Evolutionary conservation across 306 rosid species (phyloP), one percentile per base, ranked within the genome.

Genomic region (Oxytropis ochrocephala): DNA sequence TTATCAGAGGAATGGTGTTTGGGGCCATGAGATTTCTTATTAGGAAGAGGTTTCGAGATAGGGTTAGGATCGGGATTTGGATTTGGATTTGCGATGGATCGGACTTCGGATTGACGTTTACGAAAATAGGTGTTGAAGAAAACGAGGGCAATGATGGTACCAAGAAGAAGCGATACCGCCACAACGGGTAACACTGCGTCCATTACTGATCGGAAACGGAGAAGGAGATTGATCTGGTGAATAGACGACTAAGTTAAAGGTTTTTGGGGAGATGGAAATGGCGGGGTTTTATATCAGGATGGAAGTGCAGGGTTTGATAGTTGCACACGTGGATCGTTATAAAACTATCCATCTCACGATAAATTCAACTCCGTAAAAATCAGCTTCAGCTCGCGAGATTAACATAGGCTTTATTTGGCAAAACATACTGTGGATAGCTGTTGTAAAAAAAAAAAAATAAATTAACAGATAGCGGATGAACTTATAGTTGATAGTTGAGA

Each of bases 41-140:
- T 14, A 14, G 59, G 54, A 14, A 63, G 54, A 33, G 75, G 48
- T 56, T 88, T 74, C 14, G 78, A 16, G 24, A 89, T 18, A 5
- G 62, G 91, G 80, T 85, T 84, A 18, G 81, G 87, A 68, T 81
- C 81, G 54, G 86, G 80, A 78, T 84, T 86, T 49, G 89, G 80
- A 78, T 84, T 86, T 49, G 89, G 87, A 49, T 80, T 75, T 39
- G 95, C 72, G 62, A 91, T 81, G 72, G 93, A 81, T 74, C 85
- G 95, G 60, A 91, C 71, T 44, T 95, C 95, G 69, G 95, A 85
- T 83, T 84, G 80, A 44, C 93, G 95, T 17, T 95, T 81, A 36
- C 75, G 69, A 50, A 83, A 80, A 88, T 95, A 95, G 70, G 77
- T 33, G 9, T 60, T 47, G 78, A 95, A 95, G 90, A 91, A 95